Base-by-base conservation (phyloP, 2,329 filamentous ascomycete genomes). In the Penicillium digitatum region DNA sequence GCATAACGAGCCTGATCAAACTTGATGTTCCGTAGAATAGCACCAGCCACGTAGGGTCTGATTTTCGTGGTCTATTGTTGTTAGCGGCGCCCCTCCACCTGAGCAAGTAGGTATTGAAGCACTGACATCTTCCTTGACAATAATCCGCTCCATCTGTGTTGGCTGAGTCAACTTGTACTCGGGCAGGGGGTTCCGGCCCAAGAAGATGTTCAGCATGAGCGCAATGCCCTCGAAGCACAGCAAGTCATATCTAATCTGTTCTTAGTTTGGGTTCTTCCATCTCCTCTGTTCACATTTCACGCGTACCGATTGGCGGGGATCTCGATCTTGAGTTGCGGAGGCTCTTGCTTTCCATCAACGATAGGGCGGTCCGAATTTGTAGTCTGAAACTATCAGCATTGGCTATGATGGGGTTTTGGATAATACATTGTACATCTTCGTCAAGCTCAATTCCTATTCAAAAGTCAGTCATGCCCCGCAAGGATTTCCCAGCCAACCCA, bases 221-320 rank as follows among this genome's bases (percentile, higher is more conserved):
- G 90, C 88, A 72, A 97, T 96, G 59, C 93, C 93, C 79, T 97
- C 94, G 77, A 95, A 95, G 77, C 93, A 97, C 53, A 99, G 85
- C 87, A 97, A 91, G 70, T 97, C 85, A 81, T 87, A 88, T 76
- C 83, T 78, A 43, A 29, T 49, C 16, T 12, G 55, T 71, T 8
- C 56, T 72, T 57, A 72, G 62, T 64, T 55, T 57, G 53, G 37
- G 26, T 35, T 51, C 40, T 26, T 39, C 42, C 38, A 46, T 35
- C 29, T n/a, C 35, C 34, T 50, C 16, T 38, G 8, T 16, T 39
- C 29, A 22, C 29, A 37, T 42, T 16, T 51, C 50, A 31, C 29
- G 66, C 86, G 77, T 86, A 92, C 78, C 90, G 86, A 77, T 97
- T 97, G 69, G 94, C 93, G 60, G 92, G 91, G 68, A 97, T 95